Base-by-base conservation (phyloP, 1,139 yeast genomes). In the Pichia inconspicua region DNA sequence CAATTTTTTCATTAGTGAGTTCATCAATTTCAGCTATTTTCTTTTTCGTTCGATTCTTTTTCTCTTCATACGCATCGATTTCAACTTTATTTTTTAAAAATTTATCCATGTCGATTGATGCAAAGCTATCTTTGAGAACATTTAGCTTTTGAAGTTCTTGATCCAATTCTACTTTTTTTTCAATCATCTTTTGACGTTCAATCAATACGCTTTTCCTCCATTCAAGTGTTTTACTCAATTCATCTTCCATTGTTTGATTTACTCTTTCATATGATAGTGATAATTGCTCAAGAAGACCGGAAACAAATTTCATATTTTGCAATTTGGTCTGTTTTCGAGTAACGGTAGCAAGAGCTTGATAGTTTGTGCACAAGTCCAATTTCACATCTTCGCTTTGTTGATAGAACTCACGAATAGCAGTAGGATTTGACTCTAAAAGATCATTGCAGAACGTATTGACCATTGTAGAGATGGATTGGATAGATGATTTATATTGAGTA, bases 291-390 rank as follows among this genome's bases (percentile, higher is more conserved):
- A 58, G 47, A 7, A 61, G 51, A 17, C 59, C 57, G 7, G 53
- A 53, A 45, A 60, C 52, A 46, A 60, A 62, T 25, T 54, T 50
- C 43, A 58, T 43, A 43, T 60, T 61, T 34, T 62, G 65, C 38
- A 55, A 56, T 42, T 58, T 60, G 2, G 66, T 57, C 42, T 57
- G 60, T 37, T 58, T 58, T 35, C 65, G 55, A 0, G 64, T 60
- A 40, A 55, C 56, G 31, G 58, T 55, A 22, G 65, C 64, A 48
- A 63, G 48, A 0, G 64, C 59, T 42, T 62, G 65, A 41, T 61
- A 62, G 34, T 57, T 58, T n/a, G 58, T 56, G n/a, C 56, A 55
- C 30, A 62, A 44, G 44, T 59, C 63, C 12, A 43, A 42, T 41
- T 52, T 55, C 7, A 62, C 35, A 4, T 54, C 57, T 5, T 55